Conservation (phyloP, 306 rosid species). For the Elaeagnus macrophylla region DNA sequence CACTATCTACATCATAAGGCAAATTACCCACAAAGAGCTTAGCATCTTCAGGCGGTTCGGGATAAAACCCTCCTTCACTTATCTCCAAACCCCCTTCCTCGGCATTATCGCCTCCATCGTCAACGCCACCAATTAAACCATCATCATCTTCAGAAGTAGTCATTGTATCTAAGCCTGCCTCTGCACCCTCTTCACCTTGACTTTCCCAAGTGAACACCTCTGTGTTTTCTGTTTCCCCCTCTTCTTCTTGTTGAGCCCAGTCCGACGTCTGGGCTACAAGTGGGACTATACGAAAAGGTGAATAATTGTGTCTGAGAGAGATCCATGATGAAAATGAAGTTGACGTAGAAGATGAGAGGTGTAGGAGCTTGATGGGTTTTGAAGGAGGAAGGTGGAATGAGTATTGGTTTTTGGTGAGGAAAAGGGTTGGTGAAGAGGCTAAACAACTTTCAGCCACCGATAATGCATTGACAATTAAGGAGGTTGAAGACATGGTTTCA, state of each 20-base stretch:
- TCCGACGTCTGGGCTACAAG: slow-evolving; percentile 32
- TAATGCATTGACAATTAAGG: slow-evolving; percentile 18
- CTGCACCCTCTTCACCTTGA: slow-evolving; percentile 4
- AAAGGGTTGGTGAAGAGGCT: slow-evolving; percentile 15
- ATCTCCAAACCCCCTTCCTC: slow-evolving; percentile 5
- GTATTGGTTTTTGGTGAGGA: slow-evolving; percentile 23
- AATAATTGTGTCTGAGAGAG: slow-evolving; percentile 19
- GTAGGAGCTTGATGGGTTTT: slow-evolving; percentile 22
- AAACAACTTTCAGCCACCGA: slow-evolving; percentile 27
- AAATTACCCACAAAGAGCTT: slow-evolving; percentile 38
- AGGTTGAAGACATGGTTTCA: slow-evolving; percentile 21
- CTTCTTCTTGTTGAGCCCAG: slow-evolving; percentile 33
- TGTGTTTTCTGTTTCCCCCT: slow-evolving; percentile 1
- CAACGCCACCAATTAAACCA: slow-evolving; percentile 3
- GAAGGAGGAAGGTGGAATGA: slow-evolving; percentile 17
- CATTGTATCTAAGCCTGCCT: slow-evolving; percentile 4
- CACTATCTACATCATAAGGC: slow-evolving; percentile 34
- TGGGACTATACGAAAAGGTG: slow-evolving; percentile 13
- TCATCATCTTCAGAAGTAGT: slow-evolving; percentile 11
- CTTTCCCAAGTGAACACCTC: slow-evolving; percentile 2
- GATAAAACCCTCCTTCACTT: slow-evolving; percentile 19
- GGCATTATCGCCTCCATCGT: slow-evolving; percentile 3
- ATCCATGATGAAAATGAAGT: slow-evolving; percentile 19
- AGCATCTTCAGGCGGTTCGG: slow-evolving; percentile 38
- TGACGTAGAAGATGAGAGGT: slow-evolving; percentile 15